Base-by-base conservation (phyloP, 306 rosid genomes). In the Mimosa bimucronata region DNA sequence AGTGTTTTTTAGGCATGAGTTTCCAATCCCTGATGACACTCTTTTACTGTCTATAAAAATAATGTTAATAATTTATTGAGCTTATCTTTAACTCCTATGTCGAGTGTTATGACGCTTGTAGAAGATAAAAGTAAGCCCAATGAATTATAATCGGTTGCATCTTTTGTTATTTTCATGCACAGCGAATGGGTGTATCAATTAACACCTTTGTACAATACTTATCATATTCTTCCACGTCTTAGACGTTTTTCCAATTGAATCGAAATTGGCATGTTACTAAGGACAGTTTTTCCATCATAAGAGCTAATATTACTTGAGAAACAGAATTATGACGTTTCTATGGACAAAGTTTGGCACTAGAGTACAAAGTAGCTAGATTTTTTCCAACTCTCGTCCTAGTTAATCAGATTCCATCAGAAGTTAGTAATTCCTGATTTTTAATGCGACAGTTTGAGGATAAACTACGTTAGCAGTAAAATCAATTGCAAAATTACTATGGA, bases 321-420 rank as follows among this genome's bases (percentile, higher is more conserved):
- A n/a, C n/a, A n/a, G n/a, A n/a, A n/a, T 71, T 34, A 44, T 34
- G 50, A 45, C 75, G 48, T 38, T 38, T 72, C 53, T 23, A n/a
- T 26, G 44, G 34, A 9, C 18, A 40, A 29, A 29, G 52, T 73
- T 45, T 80, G 57, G 50, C 18, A 65, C 62, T 71, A 28, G 60
- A 46, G 75, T 37, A 14, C 23, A 41, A 41, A 61, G 75, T 74
- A 60, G 29, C 84, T 74, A 70, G 28, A 79, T 65, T 41, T 34
- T n/a, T 34, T 34, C 38, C 38, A 34, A 34, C 38, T 34, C 38
- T 6, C 38, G 38, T 34, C 38, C 38, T 34, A 34, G 38, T 34
- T 2, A 6, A 34, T 34, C 38, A 34, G 38, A 34, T 34, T 34
- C 38, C 38, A 34, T 34, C 38, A 34, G 38, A 34, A 34, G 38